Conservation (phyloP, 495 filamentous ascomycete species). For the Xylaria palmicola region DNA sequence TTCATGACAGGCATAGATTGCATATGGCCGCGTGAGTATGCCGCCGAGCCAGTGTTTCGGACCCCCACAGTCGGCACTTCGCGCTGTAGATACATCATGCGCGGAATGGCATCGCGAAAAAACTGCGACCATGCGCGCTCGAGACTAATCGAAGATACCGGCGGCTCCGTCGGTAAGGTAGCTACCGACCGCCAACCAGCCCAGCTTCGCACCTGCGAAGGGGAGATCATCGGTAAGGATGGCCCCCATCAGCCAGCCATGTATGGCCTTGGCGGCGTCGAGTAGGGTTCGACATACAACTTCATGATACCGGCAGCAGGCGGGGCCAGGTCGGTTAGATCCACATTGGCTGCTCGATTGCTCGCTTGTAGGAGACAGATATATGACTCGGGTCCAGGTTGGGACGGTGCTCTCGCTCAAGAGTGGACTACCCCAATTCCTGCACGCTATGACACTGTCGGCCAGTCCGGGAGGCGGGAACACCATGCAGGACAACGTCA, state of each 20-base stretch:
- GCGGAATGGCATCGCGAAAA: neutral
- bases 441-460: slow-evolving; percentile 11
- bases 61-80: neutral
- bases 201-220: neutral
- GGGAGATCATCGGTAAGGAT: neutral
- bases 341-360: neutral
- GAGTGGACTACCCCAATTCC: slow-evolving; percentile 7
- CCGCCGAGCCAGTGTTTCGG: neutral
- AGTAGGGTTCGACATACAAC: neutral
- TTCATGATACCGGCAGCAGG: neutral
- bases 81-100: neutral
- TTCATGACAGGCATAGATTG: too few relatives aligned
- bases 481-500: slow-evolving; percentile 4
- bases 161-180: too few relatives aligned
- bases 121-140: too few relatives aligned
- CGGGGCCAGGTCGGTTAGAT: neutral
- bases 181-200: neutral
- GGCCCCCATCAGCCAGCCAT: neutral
- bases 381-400: neutral
- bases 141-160: too few relatives aligned
- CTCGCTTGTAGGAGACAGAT: slow-evolving; percentile 1
- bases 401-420: neutral
- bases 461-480: neutral
- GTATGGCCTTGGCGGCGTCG: neutral
- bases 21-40: too few relatives aligned